These are phyloP conservation scores for Zizania palustris DNA, from an alignment of 202 grass and related monocot species.

Conservation along the genomic window DNA sequence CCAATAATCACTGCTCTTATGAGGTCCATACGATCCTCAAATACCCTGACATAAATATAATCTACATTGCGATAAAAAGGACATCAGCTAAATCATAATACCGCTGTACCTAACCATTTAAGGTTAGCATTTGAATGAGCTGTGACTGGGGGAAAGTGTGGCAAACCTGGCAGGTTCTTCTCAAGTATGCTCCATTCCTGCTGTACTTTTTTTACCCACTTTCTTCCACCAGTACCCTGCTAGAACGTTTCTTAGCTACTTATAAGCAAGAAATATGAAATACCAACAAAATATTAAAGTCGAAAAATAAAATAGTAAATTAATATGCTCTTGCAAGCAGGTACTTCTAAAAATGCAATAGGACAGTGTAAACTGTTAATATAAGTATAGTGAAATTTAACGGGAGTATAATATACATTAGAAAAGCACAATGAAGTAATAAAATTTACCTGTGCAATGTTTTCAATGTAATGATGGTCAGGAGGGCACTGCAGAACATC, in stretches of 20 bases:
- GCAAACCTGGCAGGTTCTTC: conserved; percentile 90
- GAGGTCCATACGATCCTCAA: conserved; percentile 95
- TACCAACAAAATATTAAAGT: not conserved
- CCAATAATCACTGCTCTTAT: conserved; percentile 94
- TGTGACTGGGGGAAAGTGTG: conserved; percentile 8
- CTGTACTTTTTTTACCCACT: conserved; percentile 93
- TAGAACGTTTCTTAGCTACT: conserved; percentile 36
- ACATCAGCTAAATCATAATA: conserved; percentile 39
- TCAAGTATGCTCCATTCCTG: conserved; percentile 99
- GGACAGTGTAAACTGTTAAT: not conserved
- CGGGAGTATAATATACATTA: not conserved
- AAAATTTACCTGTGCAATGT: conserved; percentile 53
- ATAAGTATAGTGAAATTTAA: not conserved
- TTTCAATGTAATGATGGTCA: conserved; percentile 85
- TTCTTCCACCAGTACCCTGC: conserved; percentile 79
- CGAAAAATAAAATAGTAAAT: not conserved
- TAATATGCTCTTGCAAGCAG: not conserved
- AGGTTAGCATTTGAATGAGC: not conserved
- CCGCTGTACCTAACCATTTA: conserved; percentile 12
- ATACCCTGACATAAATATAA: conserved; percentile 95
- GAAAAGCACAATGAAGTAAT: conserved; percentile 6
- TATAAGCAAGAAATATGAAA: conserved; percentile 41
- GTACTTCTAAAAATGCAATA: not conserved
- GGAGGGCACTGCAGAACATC: conserved; percentile 76
- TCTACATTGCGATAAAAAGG: conserved; percentile 62